Percentiles rank a stretch among this genome's conserved stretches.
Evolutionary conservation across 1,284 basidiomycete genomes (phyloP).

Genomic region (Athelia sp.): DNA sequence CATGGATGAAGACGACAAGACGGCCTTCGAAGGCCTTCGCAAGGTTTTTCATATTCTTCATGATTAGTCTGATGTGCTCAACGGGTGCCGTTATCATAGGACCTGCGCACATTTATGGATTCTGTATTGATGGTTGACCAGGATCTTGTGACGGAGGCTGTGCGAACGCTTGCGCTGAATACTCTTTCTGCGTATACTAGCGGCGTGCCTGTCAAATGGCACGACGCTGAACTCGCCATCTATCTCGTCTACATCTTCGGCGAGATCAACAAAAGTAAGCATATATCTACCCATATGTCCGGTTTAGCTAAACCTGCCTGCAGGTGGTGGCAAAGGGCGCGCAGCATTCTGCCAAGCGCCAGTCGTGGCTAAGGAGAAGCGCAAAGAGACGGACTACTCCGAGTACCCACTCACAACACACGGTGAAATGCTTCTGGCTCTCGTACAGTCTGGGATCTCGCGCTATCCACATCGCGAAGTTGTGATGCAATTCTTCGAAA

Average conservation of each 20-base stretch:
- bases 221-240: constrained; percentile 89
- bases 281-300: not conserved
- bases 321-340: constrained; percentile 70
- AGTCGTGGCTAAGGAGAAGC: constrained; percentile 57
- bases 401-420: constrained; percentile 86
- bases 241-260: constrained; percentile 93
- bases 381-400: constrained; percentile 72
- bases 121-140: constrained; percentile 79
- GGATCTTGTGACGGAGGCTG: constrained; percentile 69
- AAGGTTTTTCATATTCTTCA: constrained; percentile 44
- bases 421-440: constrained; percentile 84
- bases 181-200: constrained; percentile 68
- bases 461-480: constrained; percentile 85
- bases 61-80: constrained; percentile 1
- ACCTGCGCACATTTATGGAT: constrained; percentile 79
- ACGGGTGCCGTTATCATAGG: constrained; percentile 35
- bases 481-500: constrained; percentile 93
- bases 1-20: constrained; percentile 85
- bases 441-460: constrained; percentile 82
- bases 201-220: constrained; percentile 75
- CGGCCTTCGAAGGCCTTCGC: constrained; percentile 82
- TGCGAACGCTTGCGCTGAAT: constrained; percentile 66
- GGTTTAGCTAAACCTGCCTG: constrained; percentile 3
- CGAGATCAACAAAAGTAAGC: constrained; percentile 80
- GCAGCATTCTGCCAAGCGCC: constrained; percentile 72